Base-by-base conservation (phyloP, 768 basidiomycete genomes). In the Russula abietina region DNA sequence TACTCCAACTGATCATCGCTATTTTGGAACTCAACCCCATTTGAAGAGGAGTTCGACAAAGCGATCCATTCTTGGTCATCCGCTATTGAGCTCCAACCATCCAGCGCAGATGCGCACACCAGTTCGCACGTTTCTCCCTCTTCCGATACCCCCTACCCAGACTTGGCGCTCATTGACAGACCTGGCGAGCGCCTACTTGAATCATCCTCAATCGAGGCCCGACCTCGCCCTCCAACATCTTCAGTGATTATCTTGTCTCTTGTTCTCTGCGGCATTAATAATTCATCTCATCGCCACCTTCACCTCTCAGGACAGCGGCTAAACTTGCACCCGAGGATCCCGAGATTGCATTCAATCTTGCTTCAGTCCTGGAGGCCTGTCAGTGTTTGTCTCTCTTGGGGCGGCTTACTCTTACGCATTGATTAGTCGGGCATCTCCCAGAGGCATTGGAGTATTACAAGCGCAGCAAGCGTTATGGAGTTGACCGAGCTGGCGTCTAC, bases 301-400 rank as follows among this genome's bases (percentile, higher is more conserved):
- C 71, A 71, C 69, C 65, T 70, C 71, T 63, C 75, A 94, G 92
- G 68, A 85, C 89, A 72, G 92, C 92, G 54, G 80, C 85, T 49
- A 84, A 86, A n/a, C 81, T 94, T 68, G 82, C 87, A 62, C 92
- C 92, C 51, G 88, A 91, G 73, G 92, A 94, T 78, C 86, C 89
- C 72, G 92, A 94, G 73, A 91, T 93, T 70, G 86, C 89, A 17
- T 94, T 93, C 80, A 94, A 94, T 77, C 82, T 92, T 62, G 92
- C 89, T 55, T 92, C 91, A 50, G 90, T 94, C 69, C 80, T 93
- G 64, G 92, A 94, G 85, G 91, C 92, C 60, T 83, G 92, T 91
- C 68, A 69, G 86, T 66, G 32, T 28, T 48, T 50, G 10, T 56
- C 36, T 17, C 39, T 46, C 43, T 49, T 49, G 11, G 5, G 55